Evolutionary conservation across 352 stramenopile genomes (phyloP).

Genomic region (Phytophthora rubi): DNA sequence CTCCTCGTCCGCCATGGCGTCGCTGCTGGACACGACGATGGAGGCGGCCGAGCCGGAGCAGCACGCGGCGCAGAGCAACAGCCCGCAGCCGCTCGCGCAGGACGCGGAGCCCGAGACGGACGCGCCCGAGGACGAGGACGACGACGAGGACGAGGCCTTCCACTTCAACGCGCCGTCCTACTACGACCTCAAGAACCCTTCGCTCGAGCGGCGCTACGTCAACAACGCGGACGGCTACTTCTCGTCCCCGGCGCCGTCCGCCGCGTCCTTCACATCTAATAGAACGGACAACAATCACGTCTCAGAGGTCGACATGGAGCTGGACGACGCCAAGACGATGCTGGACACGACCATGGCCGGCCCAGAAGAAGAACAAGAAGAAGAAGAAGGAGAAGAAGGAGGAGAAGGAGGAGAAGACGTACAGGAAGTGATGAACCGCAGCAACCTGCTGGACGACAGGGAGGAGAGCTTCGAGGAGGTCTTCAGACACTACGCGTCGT

Average conservation of each 20-base stretch:
- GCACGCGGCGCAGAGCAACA: constrained; percentile 5
- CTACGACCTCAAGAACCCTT: constrained; percentile 83
- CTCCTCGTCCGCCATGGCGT: constrained; percentile 25
- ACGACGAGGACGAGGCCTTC: constrained; percentile 67
- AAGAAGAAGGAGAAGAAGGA: constrained; percentile 8
- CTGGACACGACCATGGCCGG: constrained; percentile 51
- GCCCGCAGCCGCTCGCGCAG: constrained; percentile 6
- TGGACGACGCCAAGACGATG: constrained; percentile 44
- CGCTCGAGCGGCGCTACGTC: constrained; percentile 75
- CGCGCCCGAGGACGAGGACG: constrained; percentile 35
- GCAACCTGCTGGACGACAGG: constrained; percentile 45
- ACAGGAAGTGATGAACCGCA: constrained; percentile 36
- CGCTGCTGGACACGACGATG: constrained; percentile 54
- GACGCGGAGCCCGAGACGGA: constrained; percentile 35
- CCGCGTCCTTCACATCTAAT: not conserved
- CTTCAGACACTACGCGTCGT: constrained; percentile 62
- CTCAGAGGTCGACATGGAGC: constrained; percentile 37
- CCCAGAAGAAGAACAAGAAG: constrained; percentile 18
- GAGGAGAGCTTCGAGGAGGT: constrained; percentile 65
- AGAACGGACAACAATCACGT: constrained; percentile 12
- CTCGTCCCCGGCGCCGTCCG: constrained; percentile 39
- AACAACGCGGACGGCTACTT: constrained; percentile 91
- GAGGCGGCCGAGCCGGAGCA: constrained; percentile 32
- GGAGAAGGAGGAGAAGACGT: constrained; percentile 10
- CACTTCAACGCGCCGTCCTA: constrained; percentile 81